Base-by-base conservation (phyloP, 2,329 filamentous ascomycete genomes). In the Neurospora sp. region DNA sequence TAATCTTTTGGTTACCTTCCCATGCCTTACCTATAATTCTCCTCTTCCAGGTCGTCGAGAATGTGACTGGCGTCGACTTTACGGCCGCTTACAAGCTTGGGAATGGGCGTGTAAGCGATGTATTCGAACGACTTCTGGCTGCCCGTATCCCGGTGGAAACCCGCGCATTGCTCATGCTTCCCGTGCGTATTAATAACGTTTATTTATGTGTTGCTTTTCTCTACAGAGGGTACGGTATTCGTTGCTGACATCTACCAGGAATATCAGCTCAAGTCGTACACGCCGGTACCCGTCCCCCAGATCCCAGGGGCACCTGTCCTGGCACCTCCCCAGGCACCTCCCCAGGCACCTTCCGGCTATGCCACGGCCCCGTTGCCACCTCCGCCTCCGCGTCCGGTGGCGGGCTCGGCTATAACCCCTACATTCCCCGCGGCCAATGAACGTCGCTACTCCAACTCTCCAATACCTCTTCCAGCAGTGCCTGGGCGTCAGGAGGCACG, bases 61-160 rank as follows among this genome's bases (percentile, higher is more conserved):
- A 62, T n/a, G 15, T 72, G 8, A 69, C 72, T 33, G 70, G 71
- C 2, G 43, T 40, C 11, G 69, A 70, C 0, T 74, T 74, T 19
- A 40, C 40, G 10, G 36, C 28, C 2, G 71, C 74, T 17, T 74
- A 70, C 33, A 67, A 38, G 4, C 71, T 67, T 1, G 70, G 67
- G 1, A 69, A 73, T 65, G 74, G 73, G 3, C 67, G 68, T 6
- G 67, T 75, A 12, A 71, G 72, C 68, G 3, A 38, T 6, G 71
- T 70, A 8, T 72, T 68, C 33, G 72, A 74, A 39, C 66, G 66
- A 11, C 38, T 66, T 8, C 15, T 75, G 15, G 70, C 71, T 8
- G 36, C 57, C n/a, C 68, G 67, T 12, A 70, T 70, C 4, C 70
- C 67, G 3, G 3, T 12, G 5, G 70, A 71, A 33, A 65, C 70